phyloP scores from a whole-genome alignment of 2,329 filamentous ascomycete species.

The Ophiostoma australiae region DNA sequence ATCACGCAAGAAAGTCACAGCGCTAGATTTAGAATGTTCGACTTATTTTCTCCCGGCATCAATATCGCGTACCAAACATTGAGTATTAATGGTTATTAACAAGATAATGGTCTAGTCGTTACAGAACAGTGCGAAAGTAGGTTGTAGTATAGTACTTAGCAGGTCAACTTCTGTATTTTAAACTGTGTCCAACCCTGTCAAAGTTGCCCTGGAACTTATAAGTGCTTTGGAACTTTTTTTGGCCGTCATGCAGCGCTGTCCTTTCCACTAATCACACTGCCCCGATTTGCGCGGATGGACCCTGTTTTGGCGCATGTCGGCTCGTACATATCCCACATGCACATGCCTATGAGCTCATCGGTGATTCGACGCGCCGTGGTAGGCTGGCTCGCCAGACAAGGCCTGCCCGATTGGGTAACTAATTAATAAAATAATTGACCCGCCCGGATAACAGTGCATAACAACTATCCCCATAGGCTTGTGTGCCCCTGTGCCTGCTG shows the following conservation, averaged over 20 bases:
- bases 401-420: neutral
- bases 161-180: neutral
- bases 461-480: neutral
- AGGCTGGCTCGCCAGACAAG: neutral
- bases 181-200: neutral
- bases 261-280: neutral
- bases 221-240: neutral
- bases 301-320: neutral
- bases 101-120: neutral
- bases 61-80: neutral
- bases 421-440: neutral
- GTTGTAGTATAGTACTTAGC: neutral
- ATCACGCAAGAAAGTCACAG: neutral
- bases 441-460: conserved; percentile 11
- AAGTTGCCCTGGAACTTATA: neutral
- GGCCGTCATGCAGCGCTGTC: neutral
- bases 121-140: neutral
- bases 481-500: neutral
- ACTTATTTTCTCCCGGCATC: neutral
- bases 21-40: neutral
- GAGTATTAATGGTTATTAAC: neutral
- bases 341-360: conserved; percentile 15
- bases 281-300: neutral
- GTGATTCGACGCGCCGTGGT: conserved; percentile 16
- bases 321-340: conserved; percentile 7